Evolutionary conservation across 176 grass and related monocot species (phyloP), one percentile per base, ranked within the genome.

Genomic region (Musa itinerans): DNA sequence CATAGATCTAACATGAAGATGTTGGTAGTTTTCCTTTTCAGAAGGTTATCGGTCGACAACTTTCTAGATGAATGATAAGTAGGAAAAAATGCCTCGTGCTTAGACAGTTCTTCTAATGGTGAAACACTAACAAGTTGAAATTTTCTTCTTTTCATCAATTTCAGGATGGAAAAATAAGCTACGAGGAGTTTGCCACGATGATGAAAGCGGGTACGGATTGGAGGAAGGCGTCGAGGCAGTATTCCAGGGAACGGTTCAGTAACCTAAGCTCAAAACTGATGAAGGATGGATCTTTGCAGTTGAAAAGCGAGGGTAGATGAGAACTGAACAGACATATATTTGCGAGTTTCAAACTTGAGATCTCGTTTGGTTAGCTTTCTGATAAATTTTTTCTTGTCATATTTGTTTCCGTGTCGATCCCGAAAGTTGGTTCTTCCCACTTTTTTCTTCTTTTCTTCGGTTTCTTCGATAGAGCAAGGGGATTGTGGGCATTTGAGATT

Each of bases 161-260:
- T 15, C 75, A 77, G 75, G 75, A 77, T 65, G 75, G 75, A 0
- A 65, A 52, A 49, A 77, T 77, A 63, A 77, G 75, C 20, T 77
- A 77, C 20, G 61, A 77, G 59, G 75, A 77, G 13, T 77, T 77
- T 53, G 59, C 75, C 6, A 20, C 61, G 1, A 77, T 77, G 75
- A 77, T 77, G 75, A 77, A 77, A 48, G 75, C 75, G 0, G 75
- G 75, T 23, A 77, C 75, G 53, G 75, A 77, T 48, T 77, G 75
- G 75, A 63, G 75, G 61, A 77, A 77, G 75, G 75, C 75, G n/a
- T 77, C 75, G 4, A 77, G 75, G 61, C 75, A 77, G 49, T 77
- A 77, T 16, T 77, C 75, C 2, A 63, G 75, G 49, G 58, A 77
- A 61, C 34, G 75, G 1, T 77, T 77, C 59, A 77, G 12, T 25